phyloP scores from a whole-genome alignment of 306 rosid species.

The Prunus davidiana region DNA sequence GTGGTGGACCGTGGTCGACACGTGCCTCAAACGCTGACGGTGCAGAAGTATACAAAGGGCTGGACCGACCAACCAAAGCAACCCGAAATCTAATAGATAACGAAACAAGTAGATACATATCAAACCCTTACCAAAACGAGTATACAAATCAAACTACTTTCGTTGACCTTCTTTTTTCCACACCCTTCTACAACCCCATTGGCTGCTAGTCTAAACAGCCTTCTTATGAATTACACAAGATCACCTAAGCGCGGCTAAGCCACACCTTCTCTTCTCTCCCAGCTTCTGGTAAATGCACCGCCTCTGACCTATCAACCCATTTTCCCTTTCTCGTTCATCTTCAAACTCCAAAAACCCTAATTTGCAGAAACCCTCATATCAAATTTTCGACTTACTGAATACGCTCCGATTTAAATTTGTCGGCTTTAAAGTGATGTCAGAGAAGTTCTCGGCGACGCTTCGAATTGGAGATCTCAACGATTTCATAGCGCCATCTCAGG shows the following conservation, averaged over 20 bases:
- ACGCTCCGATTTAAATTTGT: not conserved
- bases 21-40: too few species aligned
- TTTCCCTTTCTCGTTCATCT: not conserved
- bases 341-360: slow-evolving; percentile 4
- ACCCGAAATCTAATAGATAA: too few species aligned
- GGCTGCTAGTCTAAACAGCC: not conserved
- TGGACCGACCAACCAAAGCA: too few species aligned
- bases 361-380: not conserved
- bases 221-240: not conserved
- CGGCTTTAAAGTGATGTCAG: slow-evolving; percentile 50
- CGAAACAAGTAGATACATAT: too few species aligned
- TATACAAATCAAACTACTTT: too few species aligned
- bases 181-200: not conserved
- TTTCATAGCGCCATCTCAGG: slow-evolving; percentile 88
- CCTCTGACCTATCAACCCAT: slow-evolving; percentile 20
- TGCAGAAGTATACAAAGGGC: too few species aligned
- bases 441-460: slow-evolving; percentile 83
- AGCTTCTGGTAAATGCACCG: slow-evolving; percentile 8
- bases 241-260: not conserved
- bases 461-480: slow-evolving; percentile 92
- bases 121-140: too few species aligned
- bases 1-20: too few species aligned
- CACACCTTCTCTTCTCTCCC: not conserved
- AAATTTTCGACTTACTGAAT: not conserved
- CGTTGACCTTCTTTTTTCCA: not conserved